phyloP scores from a whole-genome alignment of 2,329 filamentous ascomycete species.

The Ophiostoma sp. region DNA sequence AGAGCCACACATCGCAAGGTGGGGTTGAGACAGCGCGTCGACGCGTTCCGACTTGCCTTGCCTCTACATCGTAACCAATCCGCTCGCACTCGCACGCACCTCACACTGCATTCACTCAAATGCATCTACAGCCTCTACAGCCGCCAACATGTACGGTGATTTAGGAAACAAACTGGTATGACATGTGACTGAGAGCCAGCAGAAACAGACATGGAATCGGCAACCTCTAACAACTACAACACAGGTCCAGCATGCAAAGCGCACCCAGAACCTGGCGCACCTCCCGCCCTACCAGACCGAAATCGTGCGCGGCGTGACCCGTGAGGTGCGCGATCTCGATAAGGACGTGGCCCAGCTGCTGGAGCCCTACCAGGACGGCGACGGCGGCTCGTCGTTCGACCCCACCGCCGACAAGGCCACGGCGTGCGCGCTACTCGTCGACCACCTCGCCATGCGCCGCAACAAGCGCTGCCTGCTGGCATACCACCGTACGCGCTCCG shows the following conservation, averaged over 20 bases:
- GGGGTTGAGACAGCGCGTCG: constrained; percentile 15
- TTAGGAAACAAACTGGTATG: constrained; percentile 76
- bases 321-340: constrained; percentile 90
- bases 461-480: constrained; percentile 94
- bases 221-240: constrained; percentile 13
- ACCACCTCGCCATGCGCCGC: constrained; percentile 89
- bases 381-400: constrained; percentile 59
- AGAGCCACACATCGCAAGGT: constrained; percentile 8
- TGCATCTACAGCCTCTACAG: background rate
- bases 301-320: constrained; percentile 76
- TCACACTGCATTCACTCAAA: background rate
- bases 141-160: constrained; percentile 71
- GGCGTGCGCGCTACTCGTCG: constrained; percentile 83
- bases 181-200: constrained; percentile 11
- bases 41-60: background rate
- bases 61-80: background rate
- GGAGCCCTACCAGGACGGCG: constrained; percentile 65
- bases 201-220: too few species aligned
- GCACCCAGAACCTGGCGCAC: constrained; percentile 78
- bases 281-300: constrained; percentile 91
- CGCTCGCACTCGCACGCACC: background rate
- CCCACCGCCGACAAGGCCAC: constrained; percentile 75
- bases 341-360: constrained; percentile 76
- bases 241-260: constrained; percentile 91
- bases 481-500: constrained; percentile 83